Percentiles rank a stretch among this genome's conserved stretches.
Evolutionary conservation across 441 rosid species (phyloP).

Genomic region (Eruca vesicaria): DNA sequence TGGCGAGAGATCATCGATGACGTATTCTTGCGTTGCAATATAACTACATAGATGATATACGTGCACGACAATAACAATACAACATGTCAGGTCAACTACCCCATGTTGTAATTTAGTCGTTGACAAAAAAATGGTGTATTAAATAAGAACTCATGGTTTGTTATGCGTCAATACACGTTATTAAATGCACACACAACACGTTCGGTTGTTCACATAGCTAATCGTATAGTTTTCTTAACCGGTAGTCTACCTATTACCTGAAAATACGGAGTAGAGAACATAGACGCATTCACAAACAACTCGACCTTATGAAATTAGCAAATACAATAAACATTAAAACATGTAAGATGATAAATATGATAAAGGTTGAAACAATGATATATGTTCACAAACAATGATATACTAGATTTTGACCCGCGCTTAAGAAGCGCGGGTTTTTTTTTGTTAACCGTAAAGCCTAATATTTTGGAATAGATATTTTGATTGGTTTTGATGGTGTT

Average conservation of each 20-base stretch:
- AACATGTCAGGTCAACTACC: slow-evolving; percentile 35
- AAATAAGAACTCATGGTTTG: slow-evolving; percentile 10
- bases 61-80: slow-evolving; percentile 35
- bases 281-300: not conserved
- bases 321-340: not conserved
- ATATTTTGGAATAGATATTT: no score
- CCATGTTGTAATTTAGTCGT: slow-evolving; percentile 30
- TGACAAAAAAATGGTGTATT: slow-evolving; percentile 12
- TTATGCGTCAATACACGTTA: slow-evolving; percentile 18
- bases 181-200: slow-evolving; percentile 19
- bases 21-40: not conserved
- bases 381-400: no score
- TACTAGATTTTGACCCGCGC: no score
- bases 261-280: not conserved
- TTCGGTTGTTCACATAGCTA: not conserved
- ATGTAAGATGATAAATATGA: not conserved
- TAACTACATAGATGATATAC: slow-evolving; percentile 14
- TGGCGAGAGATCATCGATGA: not conserved
- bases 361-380: no score
- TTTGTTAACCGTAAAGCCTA: no score
- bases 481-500: no score
- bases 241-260: slow-evolving; percentile 1
- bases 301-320: not conserved
- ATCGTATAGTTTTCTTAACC: not conserved
- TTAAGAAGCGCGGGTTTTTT: no score